phyloP scores from a whole-genome alignment of 1,284 basidiomycete genomes.

The Sporisorium sorghi region DNA sequence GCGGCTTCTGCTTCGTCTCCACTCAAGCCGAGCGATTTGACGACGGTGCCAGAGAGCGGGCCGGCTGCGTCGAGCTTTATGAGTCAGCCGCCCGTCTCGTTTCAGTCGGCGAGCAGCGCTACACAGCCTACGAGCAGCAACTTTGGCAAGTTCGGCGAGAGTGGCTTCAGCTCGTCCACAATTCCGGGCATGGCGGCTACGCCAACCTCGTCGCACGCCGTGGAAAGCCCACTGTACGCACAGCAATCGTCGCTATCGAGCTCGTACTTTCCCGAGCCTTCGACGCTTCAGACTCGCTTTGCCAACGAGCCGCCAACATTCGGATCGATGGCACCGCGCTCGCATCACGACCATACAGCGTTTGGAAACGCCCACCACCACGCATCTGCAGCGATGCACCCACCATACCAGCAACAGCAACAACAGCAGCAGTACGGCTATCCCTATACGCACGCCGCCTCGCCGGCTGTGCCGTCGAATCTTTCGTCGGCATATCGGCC shows the following conservation, averaged over 20 bases:
- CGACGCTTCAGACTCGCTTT: constrained; percentile 18
- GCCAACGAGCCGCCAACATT: neutral
- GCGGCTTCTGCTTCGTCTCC: constrained; percentile 17
- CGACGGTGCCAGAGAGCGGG: constrained; percentile 11
- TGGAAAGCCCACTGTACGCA: constrained; percentile 44
- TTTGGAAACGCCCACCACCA: constrained; percentile 2
- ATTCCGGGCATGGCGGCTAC: constrained; percentile 31
- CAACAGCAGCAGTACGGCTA: constrained; percentile 21
- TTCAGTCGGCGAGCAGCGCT: constrained; percentile 18
- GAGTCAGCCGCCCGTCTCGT: constrained; percentile 37
- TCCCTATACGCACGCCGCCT: constrained; percentile 11
- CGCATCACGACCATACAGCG: constrained; percentile 1
- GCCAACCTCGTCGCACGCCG: constrained; percentile 10
- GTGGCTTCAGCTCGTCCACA: neutral
- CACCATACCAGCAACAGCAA: constrained; percentile 7
- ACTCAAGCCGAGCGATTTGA: constrained; percentile 23
- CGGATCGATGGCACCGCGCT: constrained; percentile 9
- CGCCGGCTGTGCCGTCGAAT: neutral
- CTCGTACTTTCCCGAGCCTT: constrained; percentile 46
- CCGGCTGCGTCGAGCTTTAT: constrained; percentile 21
- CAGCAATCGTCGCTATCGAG: constrained; percentile 49
- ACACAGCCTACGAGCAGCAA: neutral
- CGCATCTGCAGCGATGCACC: neutral
- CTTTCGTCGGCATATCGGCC: neutral
- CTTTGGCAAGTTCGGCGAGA: neutral